Base-by-base conservation (phyloP, 768 basidiomycete genomes). In the Lactifluus echinatus region DNA sequence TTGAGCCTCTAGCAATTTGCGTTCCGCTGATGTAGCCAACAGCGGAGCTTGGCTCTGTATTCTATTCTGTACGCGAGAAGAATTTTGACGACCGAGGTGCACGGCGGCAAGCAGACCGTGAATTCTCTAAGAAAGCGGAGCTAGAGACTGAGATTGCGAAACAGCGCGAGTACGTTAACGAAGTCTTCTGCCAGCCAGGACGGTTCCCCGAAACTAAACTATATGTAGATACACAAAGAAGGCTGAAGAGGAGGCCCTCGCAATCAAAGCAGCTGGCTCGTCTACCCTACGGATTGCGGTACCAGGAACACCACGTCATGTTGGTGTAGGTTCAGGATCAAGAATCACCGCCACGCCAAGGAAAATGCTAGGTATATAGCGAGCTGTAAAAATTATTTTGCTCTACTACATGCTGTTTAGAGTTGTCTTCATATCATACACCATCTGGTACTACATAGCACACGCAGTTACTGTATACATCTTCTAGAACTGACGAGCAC, bases 61-160 rank as follows among this genome's bases (percentile, higher is more conserved):
- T 96, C 78, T 98, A 92, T 75, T 94, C 93, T 24, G 94, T 96
- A 51, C 88, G 93, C 68, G 94, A 97, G 74, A 96, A 96, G 78
- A 91, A 91, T 75, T 97, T 98, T 67, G 93, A 96, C 66, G 93
- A 89, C 57, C 76, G 87, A 37, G 87, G 90, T 17, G 82, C 80
- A 56, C 77, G 87, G 49, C 79, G 85, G 10, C 81, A 82, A 58
- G 83, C 89, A 12, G 91, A 94, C 67, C 80, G 86, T 45, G 94
- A 97, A 69, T 96, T 97, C 71, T 91, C 89, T 26, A 90, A 84
- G 72, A 83, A 80, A 67, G 91, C 93, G 1, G 93, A 97, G 70
- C 72, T 96, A 12, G 93, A 98, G 74, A 85, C 84, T 24, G 87
- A 94, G 73, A 95, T 97, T 75, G 90, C 90, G 12, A 79, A 77